Base-by-base conservation (phyloP, 805 yeast species). In the Kazachstania bromeliacearum region DNA sequence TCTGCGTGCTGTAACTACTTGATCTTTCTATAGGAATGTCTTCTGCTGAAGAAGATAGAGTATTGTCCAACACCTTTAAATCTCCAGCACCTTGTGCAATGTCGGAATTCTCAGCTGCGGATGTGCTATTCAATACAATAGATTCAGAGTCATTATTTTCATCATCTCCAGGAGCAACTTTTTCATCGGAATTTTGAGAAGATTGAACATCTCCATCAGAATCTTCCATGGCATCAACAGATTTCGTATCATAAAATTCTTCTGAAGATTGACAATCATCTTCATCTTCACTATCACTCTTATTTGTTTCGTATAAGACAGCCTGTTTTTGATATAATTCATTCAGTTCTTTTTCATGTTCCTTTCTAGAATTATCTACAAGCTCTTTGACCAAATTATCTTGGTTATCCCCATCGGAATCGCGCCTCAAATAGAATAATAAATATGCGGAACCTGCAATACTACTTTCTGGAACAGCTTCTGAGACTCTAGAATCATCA, bases 391-490 rank as follows among this genome's bases (percentile, higher is more conserved):
- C 59, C 22, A 54, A 52, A 2, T 59, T 61, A 5, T 79, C 75
- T 1, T 84, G 84, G 19, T 75, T 49, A 4, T 37, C 32, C 10
- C 40, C 41, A 8, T 26, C 44, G 0, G 48, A 23, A 0, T 67
- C 47, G 22, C 67, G 62, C 41, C 77, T 77, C 43, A 88, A 68
- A 59, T 92, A 89, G 51, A 92, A 89, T 35, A 89, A 60, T 40
- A 89, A 63, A 57, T 89, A 89, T 0, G 97, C 97, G 3, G 94
- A 85, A 1, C 84, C 79, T 5, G 79, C 70, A 8, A 84, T 62
- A 7, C 82, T 61, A 16, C 75, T 70, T 20, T 67, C 67, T 0
- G 94, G 82, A 34, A 72, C 68, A 0, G 77, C 68, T 14, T 64
- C 64, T 0, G 75, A 59, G 1, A 87, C 96, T 22, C 80, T 61